A percentile compares a stretch with the other conserved stretches of the same genome.
These are phyloP conservation scores for Fusarium torreyae DNA, from an alignment of 2,329 filamentous ascomycete genomes.

Conservation along the genomic window DNA sequence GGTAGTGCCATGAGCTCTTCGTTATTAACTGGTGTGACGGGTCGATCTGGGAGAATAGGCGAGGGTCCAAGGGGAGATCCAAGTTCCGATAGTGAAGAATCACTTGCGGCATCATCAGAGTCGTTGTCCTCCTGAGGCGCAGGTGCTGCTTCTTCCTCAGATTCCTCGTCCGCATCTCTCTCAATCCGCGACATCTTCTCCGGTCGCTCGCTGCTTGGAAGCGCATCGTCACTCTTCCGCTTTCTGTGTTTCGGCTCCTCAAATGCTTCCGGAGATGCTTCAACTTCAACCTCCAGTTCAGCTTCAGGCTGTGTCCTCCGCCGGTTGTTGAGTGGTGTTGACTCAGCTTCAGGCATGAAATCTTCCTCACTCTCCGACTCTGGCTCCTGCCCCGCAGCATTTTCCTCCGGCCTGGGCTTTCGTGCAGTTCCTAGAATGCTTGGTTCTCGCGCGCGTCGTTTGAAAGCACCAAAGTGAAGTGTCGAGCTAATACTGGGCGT, in stretches of 20 bases:
- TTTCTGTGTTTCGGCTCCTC: slow-evolving; percentile 62
- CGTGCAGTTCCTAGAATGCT: slow-evolving; percentile 72
- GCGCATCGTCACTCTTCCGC: slow-evolving; percentile 68
- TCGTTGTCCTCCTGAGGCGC: slow-evolving; percentile 25
- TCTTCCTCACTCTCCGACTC: slow-evolving; percentile 62
- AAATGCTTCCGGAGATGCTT: slow-evolving; percentile 48
- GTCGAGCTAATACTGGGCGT: slow-evolving; percentile 65
- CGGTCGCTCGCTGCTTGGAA: slow-evolving; percentile 56
- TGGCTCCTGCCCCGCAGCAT: slow-evolving; percentile 50
- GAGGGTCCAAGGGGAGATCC: slow-evolving; percentile 56
- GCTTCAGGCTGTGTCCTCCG: slow-evolving; percentile 56
- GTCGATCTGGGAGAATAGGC: slow-evolving; percentile 49
- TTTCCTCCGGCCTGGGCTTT: slow-evolving; percentile 57
- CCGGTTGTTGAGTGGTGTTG: slow-evolving; percentile 71
- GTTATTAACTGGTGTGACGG: slow-evolving; percentile 62
- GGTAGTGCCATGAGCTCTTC: slow-evolving; percentile 70
- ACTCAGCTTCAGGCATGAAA: slow-evolving; percentile 76
- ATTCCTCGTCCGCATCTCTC: slow-evolving; percentile 33
- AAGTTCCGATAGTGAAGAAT: slow-evolving; percentile 58
- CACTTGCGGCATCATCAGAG: slow-evolving; percentile 51
- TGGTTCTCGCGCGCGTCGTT: slow-evolving; percentile 70
- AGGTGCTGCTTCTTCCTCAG: slow-evolving; percentile 33
- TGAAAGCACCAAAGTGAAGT: slow-evolving; percentile 72
- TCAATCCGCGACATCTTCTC: slow-evolving; percentile 55
- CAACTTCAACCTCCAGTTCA: slow-evolving; percentile 38